Base-by-base conservation (phyloP, 345 rosid species). In the Eucalyptus tenuipes region DNA sequence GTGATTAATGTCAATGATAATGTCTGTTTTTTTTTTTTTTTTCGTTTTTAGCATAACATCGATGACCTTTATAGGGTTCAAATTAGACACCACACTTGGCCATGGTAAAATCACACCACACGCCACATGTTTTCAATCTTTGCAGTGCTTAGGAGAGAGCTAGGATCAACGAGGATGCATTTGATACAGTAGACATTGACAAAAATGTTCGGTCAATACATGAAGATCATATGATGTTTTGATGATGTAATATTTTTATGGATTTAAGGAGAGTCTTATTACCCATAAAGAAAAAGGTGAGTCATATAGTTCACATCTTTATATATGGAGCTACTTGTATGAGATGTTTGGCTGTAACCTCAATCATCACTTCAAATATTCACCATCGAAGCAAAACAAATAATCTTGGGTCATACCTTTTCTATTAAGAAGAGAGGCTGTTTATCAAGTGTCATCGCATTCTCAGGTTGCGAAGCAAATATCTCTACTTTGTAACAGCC, bases 21-120 rank as follows among this genome's bases (percentile, higher is more conserved):
- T 3, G 42, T 66, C 79, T 10, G 1, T 2, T 66, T n/a, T n/a
- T n/a, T n/a, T n/a, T n/a, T n/a, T n/a, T n/a, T 2, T 66, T 31
- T 66, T 3, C 3, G 1, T 66, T 31, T n/a, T 66, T 16, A 16
- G 79, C 22, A 31, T 4, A 66, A 66, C 3, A 31, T 66, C 2
- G 2, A 2, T 15, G 0, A 31, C 1, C 12, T 66, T 13, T 4
- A 2, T 31, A 66, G 42, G 3, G 1, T 31, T 66, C 22, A 31
- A 31, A 7, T 66, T 66, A 31, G 20, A 66, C 6, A 66, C 14
- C 75, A 15, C 5, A 66, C 40, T 7, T 4, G 1, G 5, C 5
- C 40, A 66, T 66, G 40, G 11, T 66, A 15, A 66, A 40, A 66
- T 66, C 79, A 66, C 79, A 66, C 0, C 22, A 66, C 22, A 8